Percentiles rank a stretch among this genome's conserved stretches.
Evolutionary conservation across 495 filamentous ascomycete species (phyloP).

Genomic region (Aspergillus avenaceus): DNA sequence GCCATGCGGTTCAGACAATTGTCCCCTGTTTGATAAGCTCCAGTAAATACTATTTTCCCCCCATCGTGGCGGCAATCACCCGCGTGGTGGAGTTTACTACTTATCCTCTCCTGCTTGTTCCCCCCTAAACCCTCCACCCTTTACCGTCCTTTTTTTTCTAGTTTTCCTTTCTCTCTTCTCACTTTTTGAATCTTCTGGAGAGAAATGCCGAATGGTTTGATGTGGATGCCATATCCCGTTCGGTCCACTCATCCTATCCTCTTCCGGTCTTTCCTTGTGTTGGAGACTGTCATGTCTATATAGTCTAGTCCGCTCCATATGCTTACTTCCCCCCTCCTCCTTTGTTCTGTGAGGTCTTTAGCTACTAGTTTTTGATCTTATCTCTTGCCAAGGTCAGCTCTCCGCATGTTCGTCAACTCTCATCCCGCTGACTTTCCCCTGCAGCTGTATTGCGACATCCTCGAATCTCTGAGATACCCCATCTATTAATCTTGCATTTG

Average conservation of each 20-base stretch:
- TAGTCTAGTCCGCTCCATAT: no score
- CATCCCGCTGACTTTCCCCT: background rate
- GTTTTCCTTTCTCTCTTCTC: no score
- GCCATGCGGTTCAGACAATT: slow-evolving; percentile 4
- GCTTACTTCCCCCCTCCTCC: background rate
- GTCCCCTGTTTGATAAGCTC: slow-evolving; percentile 13
- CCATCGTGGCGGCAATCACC: background rate
- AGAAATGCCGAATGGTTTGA: background rate
- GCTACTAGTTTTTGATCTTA: background rate
- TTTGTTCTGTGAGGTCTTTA: background rate
- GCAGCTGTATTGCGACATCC: background rate
- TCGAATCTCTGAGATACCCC: slow-evolving; percentile 3
- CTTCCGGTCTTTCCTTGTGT: background rate
- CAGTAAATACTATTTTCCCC: background rate
- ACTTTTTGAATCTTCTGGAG: background rate
- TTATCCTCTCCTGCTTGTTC: background rate
- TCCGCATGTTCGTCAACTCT: background rate
- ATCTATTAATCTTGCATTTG: background rate
- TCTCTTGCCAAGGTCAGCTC: slow-evolving; percentile 9
- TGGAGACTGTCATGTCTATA: background rate
- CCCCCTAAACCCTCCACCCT: background rate
- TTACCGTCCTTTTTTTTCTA: background rate
- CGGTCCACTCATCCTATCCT: background rate
- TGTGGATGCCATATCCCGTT: background rate
- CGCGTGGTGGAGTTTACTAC: slow-evolving; percentile 1